Evolutionary conservation across 148 eudicot species (phyloP).

Genomic region (Rhododendron williamsianum): DNA sequence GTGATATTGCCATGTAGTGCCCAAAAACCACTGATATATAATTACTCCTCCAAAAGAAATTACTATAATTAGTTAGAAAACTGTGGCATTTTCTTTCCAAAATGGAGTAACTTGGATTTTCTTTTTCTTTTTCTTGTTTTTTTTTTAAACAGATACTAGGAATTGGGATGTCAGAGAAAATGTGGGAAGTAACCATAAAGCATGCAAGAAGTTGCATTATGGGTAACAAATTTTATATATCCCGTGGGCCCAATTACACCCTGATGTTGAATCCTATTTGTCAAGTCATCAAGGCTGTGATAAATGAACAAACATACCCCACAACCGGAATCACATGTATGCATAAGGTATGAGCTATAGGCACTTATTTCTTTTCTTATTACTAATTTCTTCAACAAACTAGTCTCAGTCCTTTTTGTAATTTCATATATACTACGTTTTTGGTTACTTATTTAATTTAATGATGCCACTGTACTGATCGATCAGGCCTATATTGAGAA

Average conservation of each 20-base stretch:
- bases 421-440: not conserved
- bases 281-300: conserved; percentile 36
- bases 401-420: not conserved
- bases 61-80: not conserved
- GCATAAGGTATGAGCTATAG: conserved; percentile 16
- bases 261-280: conserved; percentile 49
- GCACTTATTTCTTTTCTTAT: not conserved
- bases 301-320: conserved; percentile 29
- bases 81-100: too few relatives aligned
- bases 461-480: not conserved
- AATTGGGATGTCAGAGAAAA: conserved; percentile 58
- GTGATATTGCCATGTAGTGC: too few relatives aligned
- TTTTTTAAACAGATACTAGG: conserved; percentile 44
- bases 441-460: not conserved
- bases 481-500: conserved; percentile 27
- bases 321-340: conserved; percentile 13
- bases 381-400: not conserved
- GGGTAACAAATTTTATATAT: conserved; percentile 42
- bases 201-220: conserved; percentile 57
- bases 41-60: not conserved
- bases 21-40: too few relatives aligned
- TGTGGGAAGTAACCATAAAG: conserved; percentile 57
- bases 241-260: conserved; percentile 22
- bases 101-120: not conserved
- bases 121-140: not conserved